Conservation (phyloP, 148 eudicot species). For the Fallopia convolvulus region DNA sequence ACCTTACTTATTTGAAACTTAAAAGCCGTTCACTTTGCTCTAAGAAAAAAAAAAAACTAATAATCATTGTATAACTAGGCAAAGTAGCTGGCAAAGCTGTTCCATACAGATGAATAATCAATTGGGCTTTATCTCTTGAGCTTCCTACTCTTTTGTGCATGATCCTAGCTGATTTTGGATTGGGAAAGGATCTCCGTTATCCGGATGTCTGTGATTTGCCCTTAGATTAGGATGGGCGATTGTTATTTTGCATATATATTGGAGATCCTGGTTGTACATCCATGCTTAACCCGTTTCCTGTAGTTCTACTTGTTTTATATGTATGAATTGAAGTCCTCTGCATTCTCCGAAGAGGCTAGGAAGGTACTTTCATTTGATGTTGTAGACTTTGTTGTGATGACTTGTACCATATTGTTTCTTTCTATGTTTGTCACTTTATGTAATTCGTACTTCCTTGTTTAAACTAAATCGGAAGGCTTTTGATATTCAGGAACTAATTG, state of each 20-base stretch:
- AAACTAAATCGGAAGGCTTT: background rate
- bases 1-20: background rate
- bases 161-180: background rate
- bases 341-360: background rate
- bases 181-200: background rate
- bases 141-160: background rate
- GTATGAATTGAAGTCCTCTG: background rate
- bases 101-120: background rate
- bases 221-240: background rate
- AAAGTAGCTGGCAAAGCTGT: background rate
- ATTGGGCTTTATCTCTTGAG: background rate
- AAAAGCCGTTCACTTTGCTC: background rate
- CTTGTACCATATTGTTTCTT: background rate
- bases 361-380: background rate
- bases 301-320: background rate
- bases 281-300: no score
- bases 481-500: background rate
- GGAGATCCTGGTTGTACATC: background rate
- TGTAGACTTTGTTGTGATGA: background rate
- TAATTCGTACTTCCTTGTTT: background rate
- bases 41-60: background rate
- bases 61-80: background rate
- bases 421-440: background rate
- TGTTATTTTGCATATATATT: background rate
- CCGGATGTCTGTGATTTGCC: background rate